A percentile compares a stretch with the other conserved stretches of the same genome.
phyloP scores from a whole-genome alignment of 106 monocot genomes.

The Dendrobium chrysotoxum region DNA sequence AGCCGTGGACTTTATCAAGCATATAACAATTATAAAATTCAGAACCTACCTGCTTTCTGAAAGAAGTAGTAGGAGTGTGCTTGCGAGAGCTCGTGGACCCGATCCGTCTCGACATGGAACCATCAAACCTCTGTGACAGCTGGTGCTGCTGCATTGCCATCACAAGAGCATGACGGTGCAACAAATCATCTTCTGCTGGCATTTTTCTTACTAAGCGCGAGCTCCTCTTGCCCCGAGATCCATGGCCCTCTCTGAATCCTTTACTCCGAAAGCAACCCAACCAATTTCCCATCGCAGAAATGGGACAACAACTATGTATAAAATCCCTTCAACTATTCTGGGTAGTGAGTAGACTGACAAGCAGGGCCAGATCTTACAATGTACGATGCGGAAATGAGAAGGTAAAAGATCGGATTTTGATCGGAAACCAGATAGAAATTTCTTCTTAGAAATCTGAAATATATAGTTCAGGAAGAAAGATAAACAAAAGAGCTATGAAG shows the following conservation, averaged over 20 bases:
- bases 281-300: conserved; percentile 10
- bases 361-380: no score
- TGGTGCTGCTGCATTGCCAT: conserved; percentile 23
- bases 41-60: conserved; percentile 5
- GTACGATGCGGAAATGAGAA: no score
- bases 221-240: conserved; percentile 12
- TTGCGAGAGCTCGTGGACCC: conserved; percentile 7
- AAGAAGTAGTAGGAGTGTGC: background rate
- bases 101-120: conserved; percentile 9
- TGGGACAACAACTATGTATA: no score
- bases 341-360: no score
- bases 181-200: conserved; percentile 13
- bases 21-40: background rate
- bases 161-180: conserved; percentile 16
- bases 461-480: no score
- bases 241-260: background rate
- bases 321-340: no score
- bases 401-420: no score
- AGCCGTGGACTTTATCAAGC: background rate
- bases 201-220: conserved; percentile 13
- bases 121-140: conserved; percentile 18
- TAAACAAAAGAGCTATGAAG: no score
- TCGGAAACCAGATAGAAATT: no score
- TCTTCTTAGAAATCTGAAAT: no score
- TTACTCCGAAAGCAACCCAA: conserved; percentile 13